These are phyloP conservation scores for Nitzschia inconspicua DNA, from an alignment of 108 stramenopile genomes.

Conservation along the genomic window DNA sequence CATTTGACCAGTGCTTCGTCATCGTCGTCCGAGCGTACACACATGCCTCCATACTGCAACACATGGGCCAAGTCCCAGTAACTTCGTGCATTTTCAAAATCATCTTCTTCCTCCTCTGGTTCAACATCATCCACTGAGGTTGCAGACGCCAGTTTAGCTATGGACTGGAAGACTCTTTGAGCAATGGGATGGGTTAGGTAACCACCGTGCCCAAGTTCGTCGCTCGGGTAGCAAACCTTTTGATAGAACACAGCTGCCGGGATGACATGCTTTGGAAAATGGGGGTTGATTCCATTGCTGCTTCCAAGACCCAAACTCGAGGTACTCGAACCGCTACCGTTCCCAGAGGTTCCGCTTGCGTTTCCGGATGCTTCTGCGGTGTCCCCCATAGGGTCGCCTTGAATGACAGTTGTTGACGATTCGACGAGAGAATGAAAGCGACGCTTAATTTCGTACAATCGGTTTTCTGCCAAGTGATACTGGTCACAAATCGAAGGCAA, in stretches of 20 bases:
- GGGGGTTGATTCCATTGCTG: neutral
- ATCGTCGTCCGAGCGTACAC: slow-evolving; percentile 43
- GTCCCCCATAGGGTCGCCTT: slow-evolving; percentile 41
- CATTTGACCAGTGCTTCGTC: slow-evolving; percentile 21
- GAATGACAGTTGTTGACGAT: slow-evolving; percentile 27
- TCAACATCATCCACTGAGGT: slow-evolving; percentile 12
- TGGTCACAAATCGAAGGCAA: slow-evolving; percentile 35
- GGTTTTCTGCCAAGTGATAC: slow-evolving; percentile 32
- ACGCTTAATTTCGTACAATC: slow-evolving; percentile 74
- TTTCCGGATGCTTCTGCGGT: slow-evolving; percentile 12
- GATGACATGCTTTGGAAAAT: slow-evolving; percentile 63
- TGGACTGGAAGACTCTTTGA: slow-evolving; percentile 52
- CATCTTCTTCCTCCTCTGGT: slow-evolving; percentile 20
- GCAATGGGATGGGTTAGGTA: slow-evolving; percentile 65
- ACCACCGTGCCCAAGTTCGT: slow-evolving; percentile 79
- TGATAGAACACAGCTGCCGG: slow-evolving; percentile 47
- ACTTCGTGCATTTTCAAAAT: neutral
- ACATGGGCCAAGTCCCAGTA: slow-evolving; percentile 73
- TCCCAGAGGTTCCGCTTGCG: slow-evolving; percentile 2
- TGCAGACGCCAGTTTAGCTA: slow-evolving; percentile 4
- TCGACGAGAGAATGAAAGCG: slow-evolving; percentile 73
- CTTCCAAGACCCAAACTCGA: neutral
- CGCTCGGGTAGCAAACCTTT: slow-evolving; percentile 44
- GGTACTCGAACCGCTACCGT: neutral
- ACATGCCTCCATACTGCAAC: slow-evolving; percentile 73